A percentile compares a stretch with the other conserved stretches of the same genome.
Conservation (phyloP, 78 protist species). For the Dictyostelium brefeldianum region DNA sequence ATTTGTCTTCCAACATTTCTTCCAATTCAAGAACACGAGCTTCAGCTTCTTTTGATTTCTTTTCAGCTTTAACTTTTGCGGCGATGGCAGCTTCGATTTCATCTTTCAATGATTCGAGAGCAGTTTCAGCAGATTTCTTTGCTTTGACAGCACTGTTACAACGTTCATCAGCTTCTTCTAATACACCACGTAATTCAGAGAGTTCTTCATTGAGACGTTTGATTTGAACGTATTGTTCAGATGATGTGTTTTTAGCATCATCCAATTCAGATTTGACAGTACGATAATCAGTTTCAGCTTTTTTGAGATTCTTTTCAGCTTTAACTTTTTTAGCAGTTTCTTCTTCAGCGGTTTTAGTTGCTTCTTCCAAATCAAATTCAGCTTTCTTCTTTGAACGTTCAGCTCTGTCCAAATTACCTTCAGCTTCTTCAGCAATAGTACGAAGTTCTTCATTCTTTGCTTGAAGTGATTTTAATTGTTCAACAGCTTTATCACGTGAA, state of each 20-base stretch:
- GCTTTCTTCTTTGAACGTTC: slow-evolving; percentile 78
- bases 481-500: slow-evolving; percentile 70
- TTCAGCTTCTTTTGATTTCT: slow-evolving; percentile 82
- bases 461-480: slow-evolving; percentile 70
- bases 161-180: slow-evolving; percentile 77
- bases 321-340: slow-evolving; percentile 64
- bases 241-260: slow-evolving; percentile 36
- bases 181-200: slow-evolving; percentile 55
- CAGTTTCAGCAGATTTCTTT: slow-evolving; percentile 77
- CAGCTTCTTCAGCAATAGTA: slow-evolving; percentile 69
- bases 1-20: slow-evolving; percentile 70
- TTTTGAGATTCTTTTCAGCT: slow-evolving; percentile 61
- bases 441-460: slow-evolving; percentile 71
- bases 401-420: slow-evolving; percentile 78
- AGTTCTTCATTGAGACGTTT: slow-evolving; percentile 84
- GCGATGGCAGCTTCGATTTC: slow-evolving; percentile 63
- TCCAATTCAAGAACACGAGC: slow-evolving; percentile 75
- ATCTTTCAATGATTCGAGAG: slow-evolving; percentile 63
- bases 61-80: slow-evolving; percentile 82
- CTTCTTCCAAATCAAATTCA: slow-evolving; percentile 76
- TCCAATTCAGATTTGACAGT: slow-evolving; percentile 24
- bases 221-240: slow-evolving; percentile 79
- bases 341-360: slow-evolving; percentile 50
- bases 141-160: slow-evolving; percentile 47
- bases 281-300: slow-evolving; percentile 74